These are phyloP conservation scores for Yamadazyma dushanensis DNA, from an alignment of 1,139 yeast species.

Conservation along the genomic window DNA sequence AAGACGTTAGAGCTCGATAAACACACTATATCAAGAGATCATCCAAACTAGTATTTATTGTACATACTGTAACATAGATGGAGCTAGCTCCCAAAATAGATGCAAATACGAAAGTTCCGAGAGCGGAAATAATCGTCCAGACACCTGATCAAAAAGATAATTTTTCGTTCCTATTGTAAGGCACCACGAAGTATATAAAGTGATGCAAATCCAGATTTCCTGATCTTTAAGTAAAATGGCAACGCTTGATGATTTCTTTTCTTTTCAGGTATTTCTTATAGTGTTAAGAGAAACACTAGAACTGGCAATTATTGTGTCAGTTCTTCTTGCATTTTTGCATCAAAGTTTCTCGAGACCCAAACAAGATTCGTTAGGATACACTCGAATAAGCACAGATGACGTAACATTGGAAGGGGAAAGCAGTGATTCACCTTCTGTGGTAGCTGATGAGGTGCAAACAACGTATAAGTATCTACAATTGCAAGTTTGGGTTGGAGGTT, in stretches of 20 bases:
- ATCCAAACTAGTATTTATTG: neutral
- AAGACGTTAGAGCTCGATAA: conserved; percentile 16
- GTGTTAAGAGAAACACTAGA: conserved; percentile 48
- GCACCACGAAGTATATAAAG: conserved; percentile 1
- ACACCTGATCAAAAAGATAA: conserved; percentile 12
- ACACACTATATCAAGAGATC: conserved; percentile 1
- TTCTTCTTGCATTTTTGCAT: conserved; percentile 42
- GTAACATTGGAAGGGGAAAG: neutral
- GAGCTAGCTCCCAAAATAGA: neutral
- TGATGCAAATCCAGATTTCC: neutral
- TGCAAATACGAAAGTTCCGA: conserved; percentile 1
- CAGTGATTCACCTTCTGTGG: neutral
- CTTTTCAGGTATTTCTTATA: conserved; percentile 46
- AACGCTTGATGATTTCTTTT: conserved; percentile 35
- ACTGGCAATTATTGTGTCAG: conserved; percentile 48
- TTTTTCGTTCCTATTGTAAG: neutral
- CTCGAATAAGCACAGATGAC: neutral
- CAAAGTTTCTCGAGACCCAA: conserved; percentile 25
- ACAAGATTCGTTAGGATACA: neutral
- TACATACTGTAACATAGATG: neutral
- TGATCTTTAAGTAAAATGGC: conserved; percentile 16
- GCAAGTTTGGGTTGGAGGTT: conserved; percentile 47
- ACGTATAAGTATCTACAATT: conserved; percentile 25
- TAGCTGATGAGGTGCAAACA: conserved; percentile 4
- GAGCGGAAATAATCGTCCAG: neutral